Conservation (phyloP, 2,329 filamentous ascomycete genomes). For the Albophoma yamanashiensis region DNA sequence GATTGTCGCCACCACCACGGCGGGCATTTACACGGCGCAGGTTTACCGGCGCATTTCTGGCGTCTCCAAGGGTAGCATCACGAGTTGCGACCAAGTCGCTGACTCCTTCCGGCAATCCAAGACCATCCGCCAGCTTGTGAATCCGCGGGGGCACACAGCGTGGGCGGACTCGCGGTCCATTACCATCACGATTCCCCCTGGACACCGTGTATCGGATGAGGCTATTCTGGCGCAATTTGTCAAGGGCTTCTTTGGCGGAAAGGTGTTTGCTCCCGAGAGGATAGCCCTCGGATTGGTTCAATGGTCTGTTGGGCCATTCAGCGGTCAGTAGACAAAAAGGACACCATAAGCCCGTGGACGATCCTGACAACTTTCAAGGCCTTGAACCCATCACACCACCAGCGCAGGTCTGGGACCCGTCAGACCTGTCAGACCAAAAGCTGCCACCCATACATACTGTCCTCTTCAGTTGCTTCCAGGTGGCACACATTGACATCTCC, state of each 20-base stretch:
- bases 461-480: slow-evolving; percentile 16
- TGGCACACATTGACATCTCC: slow-evolving; percentile 7
- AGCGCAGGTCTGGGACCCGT: slow-evolving; percentile 7
- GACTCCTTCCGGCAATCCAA: slow-evolving; percentile 13
- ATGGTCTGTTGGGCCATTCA: background rate
- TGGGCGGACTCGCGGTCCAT: slow-evolving; percentile 13
- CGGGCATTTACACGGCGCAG: slow-evolving; percentile 1
- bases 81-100: slow-evolving; percentile 5
- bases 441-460: slow-evolving; percentile 11
- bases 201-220: slow-evolving; percentile 12
- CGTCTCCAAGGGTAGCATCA: slow-evolving; percentile 7
- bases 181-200: slow-evolving; percentile 9
- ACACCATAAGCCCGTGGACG: background rate
- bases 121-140: slow-evolving; percentile 14
- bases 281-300: slow-evolving; percentile 6
- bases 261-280: slow-evolving; percentile 16
- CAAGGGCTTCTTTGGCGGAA: slow-evolving; percentile 18
- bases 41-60: background rate
- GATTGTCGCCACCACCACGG: background rate
- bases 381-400: background rate
- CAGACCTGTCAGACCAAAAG: slow-evolving; percentile 7
- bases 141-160: slow-evolving; percentile 9
- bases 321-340: background rate
- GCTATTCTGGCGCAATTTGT: slow-evolving; percentile 15
- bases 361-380: background rate